phyloP scores from a whole-genome alignment of 257 asterid genomes.

The Lavandula angustifolia region DNA sequence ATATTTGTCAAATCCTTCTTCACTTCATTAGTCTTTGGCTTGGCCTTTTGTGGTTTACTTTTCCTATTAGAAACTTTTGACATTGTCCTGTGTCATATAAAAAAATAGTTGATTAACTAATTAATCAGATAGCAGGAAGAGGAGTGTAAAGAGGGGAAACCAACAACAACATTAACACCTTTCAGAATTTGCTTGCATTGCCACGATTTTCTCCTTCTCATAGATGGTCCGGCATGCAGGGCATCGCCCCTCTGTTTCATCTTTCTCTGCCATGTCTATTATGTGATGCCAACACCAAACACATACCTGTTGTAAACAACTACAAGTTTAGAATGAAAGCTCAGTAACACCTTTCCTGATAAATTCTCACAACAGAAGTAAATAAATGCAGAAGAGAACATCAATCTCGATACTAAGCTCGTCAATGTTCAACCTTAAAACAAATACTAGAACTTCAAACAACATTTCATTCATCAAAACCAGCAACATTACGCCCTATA shows the following conservation, averaged over 20 bases:
- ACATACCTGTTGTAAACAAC: constrained; percentile 59
- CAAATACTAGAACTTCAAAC: constrained; percentile 13
- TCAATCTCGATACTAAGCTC: not conserved
- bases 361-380: not conserved
- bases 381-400: not conserved
- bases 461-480: constrained; percentile 10
- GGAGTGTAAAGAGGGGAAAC: constrained; percentile 17
- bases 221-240: constrained; percentile 87
- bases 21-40: constrained; percentile 75
- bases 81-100: constrained; percentile 47
- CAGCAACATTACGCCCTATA: constrained; percentile 8
- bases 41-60: constrained; percentile 72
- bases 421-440: not conserved
- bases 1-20: constrained; percentile 79
- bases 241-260: constrained; percentile 82
- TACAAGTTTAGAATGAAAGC: constrained; percentile 21
- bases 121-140: constrained; percentile 23
- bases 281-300: constrained; percentile 99
- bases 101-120: constrained; percentile 17
- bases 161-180: constrained; percentile 46
- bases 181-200: constrained; percentile 72
- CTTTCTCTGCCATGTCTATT: constrained; percentile 95
- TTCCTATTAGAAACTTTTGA: constrained; percentile 56
- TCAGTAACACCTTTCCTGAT: constrained; percentile 16
- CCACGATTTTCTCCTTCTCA: constrained; percentile 85